phyloP scores from a whole-genome alignment of 805 yeast genomes.

The Barnettozyma sp. region DNA sequence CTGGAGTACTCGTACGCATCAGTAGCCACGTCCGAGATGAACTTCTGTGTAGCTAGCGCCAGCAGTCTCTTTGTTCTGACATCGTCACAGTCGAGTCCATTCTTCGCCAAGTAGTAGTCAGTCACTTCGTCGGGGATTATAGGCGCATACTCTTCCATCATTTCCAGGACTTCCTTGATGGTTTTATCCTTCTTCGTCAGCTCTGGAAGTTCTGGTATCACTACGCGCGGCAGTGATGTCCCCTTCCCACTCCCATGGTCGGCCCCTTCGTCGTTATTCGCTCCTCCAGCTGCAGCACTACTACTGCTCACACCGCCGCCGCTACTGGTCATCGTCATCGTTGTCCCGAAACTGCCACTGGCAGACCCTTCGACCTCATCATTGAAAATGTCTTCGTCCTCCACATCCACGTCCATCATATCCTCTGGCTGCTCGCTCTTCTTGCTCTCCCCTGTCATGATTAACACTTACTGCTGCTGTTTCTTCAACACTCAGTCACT shows the following conservation, averaged over 20 bases:
- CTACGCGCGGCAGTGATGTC: conserved; percentile 12
- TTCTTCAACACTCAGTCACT: no score
- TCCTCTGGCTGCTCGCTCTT: conserved; percentile 6
- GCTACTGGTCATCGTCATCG: not conserved
- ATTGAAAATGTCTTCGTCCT: conserved; percentile 24
- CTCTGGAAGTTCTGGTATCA: conserved; percentile 47
- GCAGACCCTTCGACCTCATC: conserved; percentile 16
- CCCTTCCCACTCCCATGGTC: conserved; percentile 7
- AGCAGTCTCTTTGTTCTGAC: conserved; percentile 61
- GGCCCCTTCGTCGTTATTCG: conserved; percentile 2
- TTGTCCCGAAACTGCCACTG: not conserved
- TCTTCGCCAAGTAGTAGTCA: conserved; percentile 79
- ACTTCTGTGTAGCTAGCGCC: conserved; percentile 94
- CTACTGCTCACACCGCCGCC: no score
- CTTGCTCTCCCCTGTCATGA: not conserved
- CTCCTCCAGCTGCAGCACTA: no score
- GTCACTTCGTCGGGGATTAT: conserved; percentile 95
- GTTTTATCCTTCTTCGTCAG: conserved; percentile 74
- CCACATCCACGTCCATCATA: conserved; percentile 21
- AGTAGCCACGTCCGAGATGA: conserved; percentile 87
- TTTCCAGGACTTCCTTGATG: conserved; percentile 70
- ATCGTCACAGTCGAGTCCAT: conserved; percentile 80
- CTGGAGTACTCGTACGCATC: conserved; percentile 95
- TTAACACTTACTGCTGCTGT: not conserved
- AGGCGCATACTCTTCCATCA: conserved; percentile 94